A percentile compares a stretch with the other conserved stretches of the same genome.
phyloP scores from a whole-genome alignment of 192 early-diverging fungal genomes.

The Thoreauomyces humboldtii region DNA sequence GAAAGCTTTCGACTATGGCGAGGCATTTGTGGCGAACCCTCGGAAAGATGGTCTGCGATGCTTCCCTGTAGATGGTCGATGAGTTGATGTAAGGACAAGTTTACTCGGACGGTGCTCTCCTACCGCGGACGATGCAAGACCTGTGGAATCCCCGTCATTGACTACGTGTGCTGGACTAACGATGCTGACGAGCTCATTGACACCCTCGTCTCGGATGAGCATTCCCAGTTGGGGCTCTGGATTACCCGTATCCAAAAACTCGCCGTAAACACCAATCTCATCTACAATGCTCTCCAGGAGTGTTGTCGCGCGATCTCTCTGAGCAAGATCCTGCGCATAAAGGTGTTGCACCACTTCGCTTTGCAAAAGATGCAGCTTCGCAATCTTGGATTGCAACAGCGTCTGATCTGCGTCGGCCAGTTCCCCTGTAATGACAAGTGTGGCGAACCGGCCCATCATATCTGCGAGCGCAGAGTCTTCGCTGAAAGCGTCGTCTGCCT shows the following conservation, averaged over 20 bases:
- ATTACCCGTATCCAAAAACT: slow-evolving; percentile 46
- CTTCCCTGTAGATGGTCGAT: no score
- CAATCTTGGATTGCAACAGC: slow-evolving; percentile 14
- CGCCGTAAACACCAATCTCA: slow-evolving; percentile 37
- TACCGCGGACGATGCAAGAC: no score
- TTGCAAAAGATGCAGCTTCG: slow-evolving; percentile 1
- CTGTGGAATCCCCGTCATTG: background rate
- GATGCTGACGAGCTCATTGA: background rate
- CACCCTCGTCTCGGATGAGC: no score
- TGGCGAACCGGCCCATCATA: background rate
- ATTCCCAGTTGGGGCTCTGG: no score
- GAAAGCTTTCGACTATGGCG: slow-evolving; percentile 19
- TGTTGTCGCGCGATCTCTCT: slow-evolving; percentile 2
- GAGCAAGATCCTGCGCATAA: background rate
- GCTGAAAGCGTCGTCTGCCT: background rate
- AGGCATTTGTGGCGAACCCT: slow-evolving; percentile 13
- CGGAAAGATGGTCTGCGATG: no score
- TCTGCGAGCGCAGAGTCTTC: background rate
- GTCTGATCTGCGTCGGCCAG: slow-evolving; percentile 17
- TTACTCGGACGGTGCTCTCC: no score
- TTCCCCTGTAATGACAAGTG: slow-evolving; percentile 12
- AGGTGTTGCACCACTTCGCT: slow-evolving; percentile 5
- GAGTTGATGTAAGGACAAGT: no score
- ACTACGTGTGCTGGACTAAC: background rate
- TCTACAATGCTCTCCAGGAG: slow-evolving; percentile 27